These are phyloP conservation scores for Lentinus brumalis DNA, from an alignment of 768 basidiomycete genomes.

Conservation along the genomic window DNA sequence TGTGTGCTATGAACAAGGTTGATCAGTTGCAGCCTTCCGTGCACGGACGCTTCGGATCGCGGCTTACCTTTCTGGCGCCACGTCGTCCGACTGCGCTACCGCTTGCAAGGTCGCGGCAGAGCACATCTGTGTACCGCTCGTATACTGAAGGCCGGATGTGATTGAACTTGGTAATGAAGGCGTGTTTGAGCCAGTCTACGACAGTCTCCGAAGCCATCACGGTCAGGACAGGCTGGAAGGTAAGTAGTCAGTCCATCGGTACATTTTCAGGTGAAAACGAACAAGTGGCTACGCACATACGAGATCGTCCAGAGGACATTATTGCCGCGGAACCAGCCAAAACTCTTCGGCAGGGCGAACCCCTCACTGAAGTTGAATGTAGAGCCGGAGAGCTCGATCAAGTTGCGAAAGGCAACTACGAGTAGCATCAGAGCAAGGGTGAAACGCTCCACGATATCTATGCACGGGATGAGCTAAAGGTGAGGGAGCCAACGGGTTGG, in stretches of 20 bases:
- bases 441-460: slow-evolving; percentile 98
- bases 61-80: slow-evolving; percentile 68
- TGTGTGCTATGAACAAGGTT: slow-evolving; percentile 57
- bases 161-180: slow-evolving; percentile 99
- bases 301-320: slow-evolving; percentile 86
- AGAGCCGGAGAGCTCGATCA: slow-evolving; percentile 91
- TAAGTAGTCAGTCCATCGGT: neutral
- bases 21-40: neutral
- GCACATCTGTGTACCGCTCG: slow-evolving; percentile 91
- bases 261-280: neutral
- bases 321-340: slow-evolving; percentile 81
- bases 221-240: slow-evolving; percentile 78
- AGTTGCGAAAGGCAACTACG: slow-evolving; percentile 90
- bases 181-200: slow-evolving; percentile 99
- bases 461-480: neutral
- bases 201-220: slow-evolving; percentile 91
- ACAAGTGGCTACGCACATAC: slow-evolving; percentile 57
- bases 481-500: neutral
- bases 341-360: slow-evolving; percentile 77
- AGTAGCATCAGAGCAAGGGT: slow-evolving; percentile 88
- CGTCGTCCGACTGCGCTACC: slow-evolving; percentile 70
- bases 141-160: slow-evolving; percentile 96
- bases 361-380: slow-evolving; percentile 78
- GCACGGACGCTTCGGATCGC: too few species aligned
- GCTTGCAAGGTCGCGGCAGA: slow-evolving; percentile 90